phyloP scores from a whole-genome alignment of 2,329 filamentous ascomycete genomes.

The Diplodia seriata region DNA sequence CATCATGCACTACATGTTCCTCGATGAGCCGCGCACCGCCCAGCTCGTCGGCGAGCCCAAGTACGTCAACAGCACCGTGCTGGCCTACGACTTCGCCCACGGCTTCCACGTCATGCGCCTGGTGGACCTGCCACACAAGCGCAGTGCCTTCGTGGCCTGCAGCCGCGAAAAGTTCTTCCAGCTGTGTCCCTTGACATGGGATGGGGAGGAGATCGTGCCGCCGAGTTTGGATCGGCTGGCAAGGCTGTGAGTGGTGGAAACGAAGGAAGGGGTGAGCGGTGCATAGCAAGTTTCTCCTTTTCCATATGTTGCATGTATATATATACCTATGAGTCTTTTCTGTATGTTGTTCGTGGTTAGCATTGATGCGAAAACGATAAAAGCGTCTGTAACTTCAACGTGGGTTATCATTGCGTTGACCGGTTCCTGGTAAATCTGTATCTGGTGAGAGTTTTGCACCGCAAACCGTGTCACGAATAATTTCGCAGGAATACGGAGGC shows the following conservation, averaged over 20 bases:
- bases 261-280: too few species aligned
- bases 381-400: not conserved
- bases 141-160: slow-evolving; percentile 70
- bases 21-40: slow-evolving; percentile 64
- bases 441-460: not conserved
- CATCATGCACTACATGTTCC: slow-evolving; percentile 65
- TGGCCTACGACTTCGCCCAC: slow-evolving; percentile 77
- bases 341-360: not conserved
- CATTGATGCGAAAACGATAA: not conserved
- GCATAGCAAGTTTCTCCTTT: not conserved
- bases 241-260: not conserved
- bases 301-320: not conserved
- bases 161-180: slow-evolving; percentile 74
- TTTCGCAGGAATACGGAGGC: not conserved
- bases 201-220: not conserved
- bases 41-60: slow-evolving; percentile 73
- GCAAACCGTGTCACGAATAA: not conserved
- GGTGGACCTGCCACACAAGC: slow-evolving; percentile 74
- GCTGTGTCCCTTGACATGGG: slow-evolving; percentile 60
- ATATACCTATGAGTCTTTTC: not conserved
- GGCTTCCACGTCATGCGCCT: slow-evolving; percentile 76
- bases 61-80: slow-evolving; percentile 70
- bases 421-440: not conserved
- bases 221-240: slow-evolving; percentile 18
- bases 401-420: not conserved